Evolutionary conservation across 805 yeast genomes (phyloP), one percentile per base, ranked within the genome.

Genomic region (Saturnispora gosingensis): DNA sequence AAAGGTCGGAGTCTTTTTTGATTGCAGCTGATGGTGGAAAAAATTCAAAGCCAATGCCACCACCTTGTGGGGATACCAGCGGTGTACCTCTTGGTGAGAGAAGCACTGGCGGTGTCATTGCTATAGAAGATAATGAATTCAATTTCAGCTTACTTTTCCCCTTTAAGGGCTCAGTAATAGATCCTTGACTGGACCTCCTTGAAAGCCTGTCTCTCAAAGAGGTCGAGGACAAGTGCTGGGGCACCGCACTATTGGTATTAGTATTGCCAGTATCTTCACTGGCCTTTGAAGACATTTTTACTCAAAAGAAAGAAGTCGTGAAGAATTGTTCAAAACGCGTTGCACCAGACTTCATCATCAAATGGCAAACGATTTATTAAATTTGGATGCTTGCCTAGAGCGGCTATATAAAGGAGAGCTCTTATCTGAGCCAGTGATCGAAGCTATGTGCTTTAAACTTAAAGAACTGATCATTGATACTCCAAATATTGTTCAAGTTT

Each of bases 401-500:
- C 73, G 77, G 49, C 69, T 85, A 9, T 80, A 83, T 62, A 69
- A 69, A 54, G 80, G 87, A 2, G 82, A 81, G 59, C 72, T 86
- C 35, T 71, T 86, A 3, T 87, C 90, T 0, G 90, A 84, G 58
- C 72, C 80, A 3, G 83, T 87, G 22, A 70, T 86, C 8, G 80
- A 77, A 51, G 85, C 88, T 36, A 67, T 86, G 13, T 88, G 97
- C 62, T 83, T 81, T 63, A 85, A 85, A 58, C 72, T 90, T 58
- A 93, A 90, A 67, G 93, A 89, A 52, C 78, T 85, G 54, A 73
- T 93, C 47, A 74, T 90, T 18, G 70, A 74, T 39, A 96, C 88
- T 58, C 84, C 95, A 54, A 93, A 93, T 63, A 95, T 93, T 36
- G 88, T 91, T 47, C 85, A 88, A 43, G 73, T 93, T 7, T 72